Base-by-base conservation (phyloP, 2,329 filamentous ascomycete genomes). In the Aspergillus eucalypticola region DNA sequence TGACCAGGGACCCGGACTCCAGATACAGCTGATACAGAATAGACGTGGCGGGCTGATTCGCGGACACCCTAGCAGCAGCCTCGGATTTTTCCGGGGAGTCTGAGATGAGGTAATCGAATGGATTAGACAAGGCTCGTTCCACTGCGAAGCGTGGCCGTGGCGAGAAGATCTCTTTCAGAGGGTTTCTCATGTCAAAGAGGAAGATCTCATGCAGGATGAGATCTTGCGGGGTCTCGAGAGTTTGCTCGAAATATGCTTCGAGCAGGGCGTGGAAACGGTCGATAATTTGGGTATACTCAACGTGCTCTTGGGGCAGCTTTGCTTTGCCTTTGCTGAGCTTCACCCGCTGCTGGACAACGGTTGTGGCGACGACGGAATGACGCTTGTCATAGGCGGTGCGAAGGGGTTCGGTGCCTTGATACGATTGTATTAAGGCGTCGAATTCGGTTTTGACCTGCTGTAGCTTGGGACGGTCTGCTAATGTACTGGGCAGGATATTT, bases 331-430 rank as follows among this genome's bases (percentile, higher is more conserved):
- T 86, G 72, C 81, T 85, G 21, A 87, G 75, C 54, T 83, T 80
- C 19, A 87, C 82, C 63, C 85, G 85, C 64, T 86, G 83, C 17
- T 84, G 82, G 2, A 86, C 80, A n/a, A 87, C 77, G 0, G 84
- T 86, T 3, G 85, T 85, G 59, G 83, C 78, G 5, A 85, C 71
- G 17, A 81, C 82, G 4, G 82, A 80, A 64, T 82, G 81, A 44
- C 89, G 88, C 10, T 89, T 83, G 67, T 88, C 88, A 73, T 95
- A 90, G 71, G 88, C 89, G 76, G 88, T 96, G 63, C 88, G 87
- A 29, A 96, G 81, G 3, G 81, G 75, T 39, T 78, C 79, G 8
- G 81, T 77, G 48, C 78, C 74, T 49, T 81, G 72, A 15, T 84
- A 80, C 46, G 75, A 75, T 35, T 75, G 69, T 21, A 82, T 69